Conservation (phyloP, 352 stramenopile species). For the Phytophthora chlamydospora region DNA sequence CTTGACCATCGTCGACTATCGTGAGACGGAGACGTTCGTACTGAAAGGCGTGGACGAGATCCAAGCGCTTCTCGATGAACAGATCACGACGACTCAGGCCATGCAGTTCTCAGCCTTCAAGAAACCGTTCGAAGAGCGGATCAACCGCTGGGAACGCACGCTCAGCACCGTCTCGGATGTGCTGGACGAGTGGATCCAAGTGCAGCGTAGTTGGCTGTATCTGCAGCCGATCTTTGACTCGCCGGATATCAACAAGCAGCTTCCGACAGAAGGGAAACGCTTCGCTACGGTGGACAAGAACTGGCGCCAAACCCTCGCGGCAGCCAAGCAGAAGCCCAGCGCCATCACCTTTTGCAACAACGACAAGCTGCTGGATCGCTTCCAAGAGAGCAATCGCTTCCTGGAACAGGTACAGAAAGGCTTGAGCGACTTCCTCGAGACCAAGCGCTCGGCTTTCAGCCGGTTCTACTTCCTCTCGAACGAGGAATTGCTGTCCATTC, state of each 20-base stretch:
- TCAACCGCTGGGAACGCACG: conserved; percentile 91
- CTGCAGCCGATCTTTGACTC: conserved; percentile 96
- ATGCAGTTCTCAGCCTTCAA: conserved; percentile 97
- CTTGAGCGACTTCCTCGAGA: conserved; percentile 95
- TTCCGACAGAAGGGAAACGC: conserved; percentile 93
- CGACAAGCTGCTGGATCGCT: conserved; percentile 91
- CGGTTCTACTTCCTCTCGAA: conserved; percentile 97
- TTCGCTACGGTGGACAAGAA: conserved; percentile 96
- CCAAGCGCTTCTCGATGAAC: conserved; percentile 93
- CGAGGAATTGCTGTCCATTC: conserved; percentile 94
- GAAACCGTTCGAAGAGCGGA: conserved; percentile 93
- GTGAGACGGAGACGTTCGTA: conserved; percentile 94
- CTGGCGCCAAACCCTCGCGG: conserved; percentile 90
- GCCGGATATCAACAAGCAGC: conserved; percentile 96
- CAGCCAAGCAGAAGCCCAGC: conserved; percentile 84
- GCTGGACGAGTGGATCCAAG: conserved; percentile 94
- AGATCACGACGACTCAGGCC: conserved; percentile 95
- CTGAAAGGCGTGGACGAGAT: conserved; percentile 95
- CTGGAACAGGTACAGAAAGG: conserved; percentile 96
- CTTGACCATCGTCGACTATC: conserved; percentile 89
- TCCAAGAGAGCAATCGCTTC: conserved; percentile 94
- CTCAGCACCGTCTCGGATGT: conserved; percentile 93
- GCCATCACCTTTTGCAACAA: conserved; percentile 94
- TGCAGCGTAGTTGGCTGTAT: conserved; percentile 96
- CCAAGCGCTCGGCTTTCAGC: conserved; percentile 92